Evolutionary conservation across 2,329 filamentous ascomycete species (phyloP), one percentile per base, ranked within the genome.

Genomic region (Penicillium capsulatum): DNA sequence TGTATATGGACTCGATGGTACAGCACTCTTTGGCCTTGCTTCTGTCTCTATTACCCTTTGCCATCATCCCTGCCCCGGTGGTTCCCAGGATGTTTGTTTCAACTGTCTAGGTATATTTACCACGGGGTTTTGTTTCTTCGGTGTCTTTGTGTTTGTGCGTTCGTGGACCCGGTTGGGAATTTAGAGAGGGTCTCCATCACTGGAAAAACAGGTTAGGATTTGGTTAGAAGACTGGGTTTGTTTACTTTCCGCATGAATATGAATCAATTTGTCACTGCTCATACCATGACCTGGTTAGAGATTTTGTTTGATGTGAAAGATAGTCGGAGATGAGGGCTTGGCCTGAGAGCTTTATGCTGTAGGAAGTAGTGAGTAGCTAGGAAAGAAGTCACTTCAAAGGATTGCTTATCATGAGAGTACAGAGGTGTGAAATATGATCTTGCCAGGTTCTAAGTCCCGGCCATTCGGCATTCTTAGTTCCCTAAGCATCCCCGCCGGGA

Each of bases 131-230:
- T 11, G 14, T 19, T 36, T 36, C 33, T 37, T 47, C 30, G 43
- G 44, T 54, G 42, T 55, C 44, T 46, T 31, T 36, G 39, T 40
- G 42, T 47, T 22, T 49, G 39, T 45, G 42, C 40, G 37, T 53
- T 43, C 50, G 41, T 43, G 45, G 51, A 40, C 51, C 36, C 45
- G 54, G 53, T 45, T 56, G 54, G 54, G 50, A 47, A 47, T 42
- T 48, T 59, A 58, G 53, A 62, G 50, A 42, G 51, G 53, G 45
- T 51, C 49, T 54, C 55, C 57, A 58, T 63, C 60, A 57, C 54
- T 63, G 61, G 61, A 62, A 63, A 58, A 60, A 59, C 44, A 48
- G 44, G 51, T 48, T 36, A 39, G 40, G 38, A 44, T 40, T 35
- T 40, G 44, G 41, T n/a, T 42, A 47, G 36, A 45, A 51, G 40